Percentiles rank a stretch among this genome's conserved stretches.
Evolutionary conservation across 345 rosid species (phyloP).

Genomic region (Arabidopsis suecica): DNA sequence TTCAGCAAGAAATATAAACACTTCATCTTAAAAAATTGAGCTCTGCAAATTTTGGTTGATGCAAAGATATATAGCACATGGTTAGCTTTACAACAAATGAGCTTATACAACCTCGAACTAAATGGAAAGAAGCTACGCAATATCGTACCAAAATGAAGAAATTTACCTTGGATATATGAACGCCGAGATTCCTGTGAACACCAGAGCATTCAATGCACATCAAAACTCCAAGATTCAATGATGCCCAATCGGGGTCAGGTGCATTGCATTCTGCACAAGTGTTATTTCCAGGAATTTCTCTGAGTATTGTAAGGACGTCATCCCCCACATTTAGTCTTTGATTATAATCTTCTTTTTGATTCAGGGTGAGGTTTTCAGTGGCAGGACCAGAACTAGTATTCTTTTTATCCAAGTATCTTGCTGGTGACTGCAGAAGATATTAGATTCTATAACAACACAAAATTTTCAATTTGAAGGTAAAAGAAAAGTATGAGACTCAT

Average conservation of each 20-base stretch:
- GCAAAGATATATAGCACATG: not conserved
- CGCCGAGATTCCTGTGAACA: conserved; percentile 90
- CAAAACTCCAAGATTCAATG: conserved; percentile 86
- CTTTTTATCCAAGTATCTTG: conserved; percentile 43
- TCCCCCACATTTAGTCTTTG: conserved; percentile 45
- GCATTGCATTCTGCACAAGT: conserved; percentile 84
- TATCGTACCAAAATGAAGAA: conserved; percentile 3
- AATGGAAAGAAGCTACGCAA: not conserved
- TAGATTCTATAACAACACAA: conserved; percentile 26
- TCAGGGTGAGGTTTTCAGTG: conserved; percentile 44
- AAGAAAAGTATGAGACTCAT: conserved; percentile 1
- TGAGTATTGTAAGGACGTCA: conserved; percentile 55
- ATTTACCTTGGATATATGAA: conserved; percentile 86
- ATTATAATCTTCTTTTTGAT: conserved; percentile 42
- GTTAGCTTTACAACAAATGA: not conserved
- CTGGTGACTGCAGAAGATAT: conserved; percentile 55
- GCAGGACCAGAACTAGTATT: conserved; percentile 43
- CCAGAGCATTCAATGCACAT: conserved; percentile 92
- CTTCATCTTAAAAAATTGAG: not conserved
- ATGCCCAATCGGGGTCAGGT: conserved; percentile 89
- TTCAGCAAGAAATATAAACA: not conserved
- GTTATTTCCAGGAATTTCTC: conserved; percentile 78
- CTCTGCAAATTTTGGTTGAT: not conserved
- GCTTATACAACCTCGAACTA: conserved; percentile 3
- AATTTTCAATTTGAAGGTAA: not conserved